Evolutionary conservation across 2,329 filamentous ascomycete genomes (phyloP).

Genomic region (Herpotrichia juniperi): DNA sequence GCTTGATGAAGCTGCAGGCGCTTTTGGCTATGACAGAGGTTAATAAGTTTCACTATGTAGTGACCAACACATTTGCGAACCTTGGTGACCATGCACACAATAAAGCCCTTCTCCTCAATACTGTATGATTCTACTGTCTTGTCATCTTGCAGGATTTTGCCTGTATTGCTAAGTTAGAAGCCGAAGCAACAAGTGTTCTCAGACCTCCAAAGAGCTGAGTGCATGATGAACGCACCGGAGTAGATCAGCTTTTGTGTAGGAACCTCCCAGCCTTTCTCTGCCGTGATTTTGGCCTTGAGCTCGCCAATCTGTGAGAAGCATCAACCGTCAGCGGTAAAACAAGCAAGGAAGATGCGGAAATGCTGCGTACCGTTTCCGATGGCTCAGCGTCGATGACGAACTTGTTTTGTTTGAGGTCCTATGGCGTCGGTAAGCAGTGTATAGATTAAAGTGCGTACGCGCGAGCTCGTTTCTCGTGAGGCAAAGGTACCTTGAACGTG

Average conservation of each 20-base stretch:
- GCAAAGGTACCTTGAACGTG: conserved; percentile 67
- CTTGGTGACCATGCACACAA: conserved; percentile 98
- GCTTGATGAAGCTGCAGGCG: conserved; percentile 56
- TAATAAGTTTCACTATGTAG: conserved; percentile 15
- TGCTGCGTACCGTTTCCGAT: conserved; percentile 75
- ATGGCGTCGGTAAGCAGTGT: conserved; percentile 28
- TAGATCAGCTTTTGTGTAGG: conserved; percentile 96
- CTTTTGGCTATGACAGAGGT: conserved; percentile 68
- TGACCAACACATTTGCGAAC: conserved; percentile 55
- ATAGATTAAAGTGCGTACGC: conserved; percentile 11
- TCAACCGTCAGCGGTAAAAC: conserved; percentile 21
- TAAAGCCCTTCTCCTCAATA: conserved; percentile 99
- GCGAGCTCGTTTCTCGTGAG: no score
- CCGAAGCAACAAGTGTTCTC: conserved; percentile 21
- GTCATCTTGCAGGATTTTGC: conserved; percentile 98
- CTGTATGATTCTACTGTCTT: conserved; percentile 96
- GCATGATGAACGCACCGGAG: conserved; percentile 70
- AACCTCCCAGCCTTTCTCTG: conserved; percentile 93
- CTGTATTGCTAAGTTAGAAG: conserved; percentile 55
- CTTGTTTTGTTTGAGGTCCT: conserved; percentile 99
- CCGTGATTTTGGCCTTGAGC: conserved; percentile 90
- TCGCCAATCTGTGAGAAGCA: conserved; percentile 70
- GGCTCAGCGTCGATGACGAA: conserved; percentile 96
- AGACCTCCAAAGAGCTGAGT: conserved; percentile 7
- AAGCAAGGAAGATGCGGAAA: conserved; percentile 23